Conservation (phyloP, 176 grass and related monocot species). For the Ananas comosus region DNA sequence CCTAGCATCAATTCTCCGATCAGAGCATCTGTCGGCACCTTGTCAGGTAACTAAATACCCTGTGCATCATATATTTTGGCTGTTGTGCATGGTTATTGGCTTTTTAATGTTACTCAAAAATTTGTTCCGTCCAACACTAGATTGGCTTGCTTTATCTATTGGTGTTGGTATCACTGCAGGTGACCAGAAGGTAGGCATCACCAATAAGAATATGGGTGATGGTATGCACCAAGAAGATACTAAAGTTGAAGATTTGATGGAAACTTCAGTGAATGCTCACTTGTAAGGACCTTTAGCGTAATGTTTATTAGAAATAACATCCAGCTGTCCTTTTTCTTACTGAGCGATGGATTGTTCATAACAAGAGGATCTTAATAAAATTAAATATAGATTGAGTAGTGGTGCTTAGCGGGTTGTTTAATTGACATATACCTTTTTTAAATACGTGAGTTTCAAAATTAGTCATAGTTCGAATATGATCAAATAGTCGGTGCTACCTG, state of each 20-base stretch:
- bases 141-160: constrained; percentile 5
- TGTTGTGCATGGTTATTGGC: background rate
- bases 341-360: background rate
- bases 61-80: too few relatives aligned
- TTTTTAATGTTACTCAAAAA: background rate
- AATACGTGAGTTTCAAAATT: too few relatives aligned
- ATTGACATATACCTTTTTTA: too few relatives aligned
- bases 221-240: constrained; percentile 21
- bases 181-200: constrained; percentile 13
- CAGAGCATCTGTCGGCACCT: background rate
- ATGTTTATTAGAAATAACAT: background rate
- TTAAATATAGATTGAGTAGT: too few relatives aligned
- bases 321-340: too few relatives aligned
- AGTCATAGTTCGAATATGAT: too few relatives aligned
- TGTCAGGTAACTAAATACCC: background rate
- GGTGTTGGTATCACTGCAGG: constrained; percentile 17
- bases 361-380: background rate
- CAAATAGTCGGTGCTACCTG: too few relatives aligned
- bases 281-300: constrained; percentile 27
- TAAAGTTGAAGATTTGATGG: constrained; percentile 6
- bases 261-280: constrained; percentile 9
- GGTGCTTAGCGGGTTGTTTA: too few relatives aligned
- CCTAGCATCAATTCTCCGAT: background rate
- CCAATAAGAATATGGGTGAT: constrained; percentile 21
- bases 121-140: background rate